phyloP scores from a whole-genome alignment of 768 basidiomycete genomes.

The Termitomyces bulborhizus region DNA sequence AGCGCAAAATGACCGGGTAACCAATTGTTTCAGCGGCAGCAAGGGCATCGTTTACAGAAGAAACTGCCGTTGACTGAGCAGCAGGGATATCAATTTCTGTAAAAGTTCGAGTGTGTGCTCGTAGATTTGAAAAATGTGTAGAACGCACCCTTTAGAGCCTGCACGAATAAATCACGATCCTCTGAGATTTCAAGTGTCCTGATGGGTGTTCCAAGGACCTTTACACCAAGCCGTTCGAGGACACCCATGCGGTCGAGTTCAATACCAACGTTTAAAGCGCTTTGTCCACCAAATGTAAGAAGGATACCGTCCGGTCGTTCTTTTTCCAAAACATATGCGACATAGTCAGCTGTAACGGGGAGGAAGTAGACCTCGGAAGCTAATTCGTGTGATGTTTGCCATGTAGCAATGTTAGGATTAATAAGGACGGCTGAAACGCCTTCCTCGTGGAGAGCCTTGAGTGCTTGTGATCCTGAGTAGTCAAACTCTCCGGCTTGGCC shows the following conservation, averaged over 20 bases:
- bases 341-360: conserved; percentile 94
- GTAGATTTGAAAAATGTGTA: not conserved
- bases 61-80: conserved; percentile 93
- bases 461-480: conserved; percentile 97
- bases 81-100: conserved; percentile 95
- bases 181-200: conserved; percentile 94
- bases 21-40: conserved; percentile 88
- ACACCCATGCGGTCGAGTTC: conserved; percentile 96
- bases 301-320: conserved; percentile 97
- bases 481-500: conserved; percentile 99
- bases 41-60: conserved; percentile 90
- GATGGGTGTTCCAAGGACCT: conserved; percentile 94
- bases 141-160: conserved; percentile 85
- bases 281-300: conserved; percentile 97
- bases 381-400: conserved; percentile 97
- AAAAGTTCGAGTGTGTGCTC: conserved; percentile 3
- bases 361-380: conserved; percentile 97
- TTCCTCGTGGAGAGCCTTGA: conserved; percentile 95
- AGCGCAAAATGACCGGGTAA: conserved; percentile 95
- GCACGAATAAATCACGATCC: conserved; percentile 92
- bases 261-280: conserved; percentile 96
- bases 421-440: conserved; percentile 92
- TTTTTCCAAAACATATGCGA: conserved; percentile 97
- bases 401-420: conserved; percentile 98
- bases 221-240: conserved; percentile 85